Evolutionary conservation across 73 alveolate genomes (phyloP).

Genomic region (Paramecium biaurelia): DNA sequence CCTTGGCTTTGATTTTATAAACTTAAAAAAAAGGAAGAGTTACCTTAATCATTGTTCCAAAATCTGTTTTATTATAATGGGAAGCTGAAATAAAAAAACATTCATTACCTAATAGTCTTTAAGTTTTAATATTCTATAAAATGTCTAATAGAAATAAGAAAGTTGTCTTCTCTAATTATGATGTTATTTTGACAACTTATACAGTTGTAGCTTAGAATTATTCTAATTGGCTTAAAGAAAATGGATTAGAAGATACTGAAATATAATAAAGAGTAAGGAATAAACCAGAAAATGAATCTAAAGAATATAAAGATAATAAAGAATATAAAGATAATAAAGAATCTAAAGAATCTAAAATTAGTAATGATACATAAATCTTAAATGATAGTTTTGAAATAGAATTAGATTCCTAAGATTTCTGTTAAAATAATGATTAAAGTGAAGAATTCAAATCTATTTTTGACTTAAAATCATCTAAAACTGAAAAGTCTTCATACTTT

Average conservation of each 20-base stretch:
- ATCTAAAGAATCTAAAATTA: not conserved
- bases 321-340: not conserved
- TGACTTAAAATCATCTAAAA: not conserved
- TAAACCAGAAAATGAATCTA: not conserved
- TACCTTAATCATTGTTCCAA: slow-evolving; percentile 66
- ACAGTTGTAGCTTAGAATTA: not conserved
- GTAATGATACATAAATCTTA: not conserved
- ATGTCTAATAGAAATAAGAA: not conserved
- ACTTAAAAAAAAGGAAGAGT: slow-evolving; percentile 57
- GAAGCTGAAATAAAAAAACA: slow-evolving; percentile 62
- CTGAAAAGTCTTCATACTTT: not conserved
- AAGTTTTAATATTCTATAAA: slow-evolving; percentile 36
- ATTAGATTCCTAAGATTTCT: not conserved
- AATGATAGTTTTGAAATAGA: not conserved
- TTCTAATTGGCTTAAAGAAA: not conserved
- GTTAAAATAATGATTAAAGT: not conserved
- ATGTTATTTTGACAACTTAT: slow-evolving; percentile 23
- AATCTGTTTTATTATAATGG: slow-evolving; percentile 61
- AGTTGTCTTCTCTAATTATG: not conserved
- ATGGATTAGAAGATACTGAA: not conserved
- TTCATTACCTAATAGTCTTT: slow-evolving; percentile 12
- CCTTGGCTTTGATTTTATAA: slow-evolving; percentile 55
- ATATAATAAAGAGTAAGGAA: not conserved
- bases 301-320: not conserved
- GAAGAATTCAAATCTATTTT: not conserved